Base-by-base conservation (phyloP, 2,329 filamentous ascomycete species). In the Penicillium sp. region DNA sequence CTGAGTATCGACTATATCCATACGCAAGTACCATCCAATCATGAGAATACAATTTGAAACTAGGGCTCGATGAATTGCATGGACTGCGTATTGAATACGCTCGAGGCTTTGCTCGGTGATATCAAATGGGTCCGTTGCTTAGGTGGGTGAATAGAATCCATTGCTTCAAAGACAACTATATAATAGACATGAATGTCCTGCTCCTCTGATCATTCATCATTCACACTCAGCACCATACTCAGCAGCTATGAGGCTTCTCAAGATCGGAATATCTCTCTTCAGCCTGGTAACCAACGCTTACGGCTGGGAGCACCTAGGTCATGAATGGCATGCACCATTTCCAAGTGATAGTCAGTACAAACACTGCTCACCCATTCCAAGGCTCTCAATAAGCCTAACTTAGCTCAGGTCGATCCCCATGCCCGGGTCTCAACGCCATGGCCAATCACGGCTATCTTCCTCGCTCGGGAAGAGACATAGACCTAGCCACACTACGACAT, bases 371-470 rank as follows among this genome's bases (percentile, higher is more conserved):
- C 2, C n/a, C n/a, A n/a, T n/a, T n/a, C n/a, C n/a, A n/a, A n/a
- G n/a, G n/a, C 5, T 10, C 34, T 14, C 13, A 39, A 4, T 11
- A 40, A 29, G 4, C n/a, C 10, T 48, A 40, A 48, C 16, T 21
- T 31, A 10, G 22, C n/a, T 13, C 16, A 49, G 47, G 47, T 18
- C 48, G 48, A 13, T 50, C 48, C 5, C 48, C 48, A 27, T 50
- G 48, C 29, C 48, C 48, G 13, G 40, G 48, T n/a, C 48, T 50
- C 1, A 50, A 50, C 13, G 48, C 48, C 10, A 14, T 50, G n/a
- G 29, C 48, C 29, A 50, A 50, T 31, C 48, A 50, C 14, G 48
- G 39, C 31, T 50, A 24, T 13, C 40, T 50, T 8, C 48, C 40
- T 43, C 48, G 48, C 14, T 43, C 31, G 5, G 48, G 48, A 4